Conservation (phyloP, 129 eudicot species). For the Artemisia argyi region DNA sequence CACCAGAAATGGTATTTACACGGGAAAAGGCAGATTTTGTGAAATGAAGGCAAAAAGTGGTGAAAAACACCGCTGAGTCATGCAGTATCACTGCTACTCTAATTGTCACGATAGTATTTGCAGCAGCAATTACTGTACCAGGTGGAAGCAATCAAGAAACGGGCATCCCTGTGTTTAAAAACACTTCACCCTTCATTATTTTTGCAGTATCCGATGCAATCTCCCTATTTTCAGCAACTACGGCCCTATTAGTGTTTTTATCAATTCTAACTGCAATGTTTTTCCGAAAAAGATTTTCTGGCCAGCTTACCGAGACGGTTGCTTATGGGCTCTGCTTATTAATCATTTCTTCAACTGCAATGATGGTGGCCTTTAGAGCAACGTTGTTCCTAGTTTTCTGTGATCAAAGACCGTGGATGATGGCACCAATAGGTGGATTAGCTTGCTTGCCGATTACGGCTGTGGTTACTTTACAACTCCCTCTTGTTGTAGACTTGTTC, state of each 20-base stretch:
- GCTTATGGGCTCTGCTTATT: constrained; percentile 14
- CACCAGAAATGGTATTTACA: constrained; percentile 23
- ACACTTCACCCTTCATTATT: neutral
- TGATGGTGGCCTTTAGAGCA: constrained; percentile 21
- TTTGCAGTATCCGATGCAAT: constrained; percentile 18
- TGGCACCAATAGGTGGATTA: constrained; percentile 1
- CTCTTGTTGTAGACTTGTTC: constrained; percentile 10
- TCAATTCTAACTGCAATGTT: constrained; percentile 15
- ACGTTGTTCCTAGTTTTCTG: constrained; percentile 7
- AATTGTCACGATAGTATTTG: constrained; percentile 17
- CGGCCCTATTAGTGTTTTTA: constrained; percentile 14
- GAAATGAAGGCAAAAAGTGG: constrained; percentile 20
- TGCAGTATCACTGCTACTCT: constrained; percentile 18
- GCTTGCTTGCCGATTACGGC: neutral
- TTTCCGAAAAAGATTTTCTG: constrained; percentile 5
- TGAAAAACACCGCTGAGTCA: constrained; percentile 9
- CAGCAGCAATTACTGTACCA: constrained; percentile 24
- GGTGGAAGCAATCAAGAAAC: constrained; percentile 11
- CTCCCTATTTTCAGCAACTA: constrained; percentile 14
- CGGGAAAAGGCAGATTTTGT: constrained; percentile 7
- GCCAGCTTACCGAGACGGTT: constrained; percentile 9
- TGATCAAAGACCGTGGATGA: constrained; percentile 1
- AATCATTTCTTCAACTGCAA: constrained; percentile 20
- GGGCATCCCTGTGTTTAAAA: neutral
- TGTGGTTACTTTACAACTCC: constrained; percentile 13